Evolutionary conservation across 495 filamentous ascomycete genomes (phyloP), one percentile per base, ranked within the genome.

Genomic region (Podospora comata): DNA sequence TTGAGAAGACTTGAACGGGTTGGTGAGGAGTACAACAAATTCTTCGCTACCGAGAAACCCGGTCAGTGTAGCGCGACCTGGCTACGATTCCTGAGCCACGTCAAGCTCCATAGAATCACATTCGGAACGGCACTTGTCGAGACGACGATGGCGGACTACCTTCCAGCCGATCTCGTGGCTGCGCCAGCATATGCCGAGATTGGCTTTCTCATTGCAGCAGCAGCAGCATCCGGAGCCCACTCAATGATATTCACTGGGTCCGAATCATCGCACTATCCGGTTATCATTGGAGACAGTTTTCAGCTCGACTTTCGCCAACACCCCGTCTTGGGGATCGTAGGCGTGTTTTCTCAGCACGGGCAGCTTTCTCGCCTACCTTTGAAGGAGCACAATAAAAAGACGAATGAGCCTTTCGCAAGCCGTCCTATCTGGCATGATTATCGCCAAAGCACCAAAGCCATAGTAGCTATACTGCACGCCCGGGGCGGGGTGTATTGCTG

Each of bases 271-370:
- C 7, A 62, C 18, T 62, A 62, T 62, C 60, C 60, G 7, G 16
- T 62, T 11, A 27, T 62, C 13, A n/a, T 62, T 9, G 60, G 60
- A 27, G 5, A 7, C 4, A 16, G 27, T 13, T 62, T 28, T 28
- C 60, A 62, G 23, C 16, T 62, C 60, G 60, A 62, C 23, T 62
- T 62, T 30, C 60, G 60, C 16, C 60, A 62, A 62, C 60, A 62
- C 23, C 60, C 60, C 7, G 26, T 27, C 16, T 7, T 62, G 20
- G 60, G 60, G 26, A 62, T 15, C 2, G 27, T 62, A 1, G 60
- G 19, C 5, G 60, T 32, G 6, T 62, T 62, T n/a, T 62, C 60
- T 9, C 16, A n/a, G 5, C 32, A 28, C n/a, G 60, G 27, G n/a
- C 55, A 19, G 55, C 55, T 58, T 58, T 58, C 55, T 58, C 23